Conservation (phyloP, 2,329 filamentous ascomycete genomes). For the Cryoendolithus antarcticus region DNA sequence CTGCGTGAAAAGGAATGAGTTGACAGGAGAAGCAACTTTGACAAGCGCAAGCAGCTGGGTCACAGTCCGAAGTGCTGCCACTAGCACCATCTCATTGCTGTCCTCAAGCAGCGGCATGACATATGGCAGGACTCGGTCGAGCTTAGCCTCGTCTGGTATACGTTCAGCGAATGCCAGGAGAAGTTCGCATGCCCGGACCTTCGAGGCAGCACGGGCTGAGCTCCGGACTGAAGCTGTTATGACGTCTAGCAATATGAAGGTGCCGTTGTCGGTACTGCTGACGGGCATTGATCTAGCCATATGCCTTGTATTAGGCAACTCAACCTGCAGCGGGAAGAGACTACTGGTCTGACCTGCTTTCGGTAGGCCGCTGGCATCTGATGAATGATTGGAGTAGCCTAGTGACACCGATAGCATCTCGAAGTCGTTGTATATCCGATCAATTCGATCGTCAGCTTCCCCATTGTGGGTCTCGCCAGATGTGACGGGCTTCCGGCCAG, state of each 20-base stretch:
- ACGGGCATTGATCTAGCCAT: constrained; percentile 49
- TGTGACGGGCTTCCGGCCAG: constrained; percentile 60
- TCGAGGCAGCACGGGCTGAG: constrained; percentile 76
- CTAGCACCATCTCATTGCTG: constrained; percentile 68
- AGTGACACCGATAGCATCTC: constrained; percentile 96
- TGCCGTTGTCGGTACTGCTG: constrained; percentile 67
- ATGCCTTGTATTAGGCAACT: constrained; percentile 75
- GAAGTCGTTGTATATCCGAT: constrained; percentile 85
- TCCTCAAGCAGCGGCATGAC: constrained; percentile 74
- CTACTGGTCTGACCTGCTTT: constrained; percentile 39
- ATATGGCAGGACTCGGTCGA: constrained; percentile 87
- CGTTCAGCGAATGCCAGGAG: constrained; percentile 83
- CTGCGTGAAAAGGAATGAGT: constrained; percentile 55
- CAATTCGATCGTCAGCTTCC: constrained; percentile 86
- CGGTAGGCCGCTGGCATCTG: constrained; percentile 26
- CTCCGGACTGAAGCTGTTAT: constrained; percentile 82
- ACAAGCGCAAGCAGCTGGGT: constrained; percentile 83
- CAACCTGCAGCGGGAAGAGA: constrained; percentile 70
- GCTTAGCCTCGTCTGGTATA: constrained; percentile 85
- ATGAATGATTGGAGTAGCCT: constrained; percentile 40
- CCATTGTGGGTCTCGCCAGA: constrained; percentile 59
- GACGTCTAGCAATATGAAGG: constrained; percentile 79
- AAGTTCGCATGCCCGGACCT: constrained; percentile 79
- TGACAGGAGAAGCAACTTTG: constrained; percentile 64
- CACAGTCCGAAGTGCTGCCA: constrained; percentile 73